These are phyloP conservation scores for Citrus sp. DNA, from an alignment of 345 rosid species.

Conservation along the genomic window DNA sequence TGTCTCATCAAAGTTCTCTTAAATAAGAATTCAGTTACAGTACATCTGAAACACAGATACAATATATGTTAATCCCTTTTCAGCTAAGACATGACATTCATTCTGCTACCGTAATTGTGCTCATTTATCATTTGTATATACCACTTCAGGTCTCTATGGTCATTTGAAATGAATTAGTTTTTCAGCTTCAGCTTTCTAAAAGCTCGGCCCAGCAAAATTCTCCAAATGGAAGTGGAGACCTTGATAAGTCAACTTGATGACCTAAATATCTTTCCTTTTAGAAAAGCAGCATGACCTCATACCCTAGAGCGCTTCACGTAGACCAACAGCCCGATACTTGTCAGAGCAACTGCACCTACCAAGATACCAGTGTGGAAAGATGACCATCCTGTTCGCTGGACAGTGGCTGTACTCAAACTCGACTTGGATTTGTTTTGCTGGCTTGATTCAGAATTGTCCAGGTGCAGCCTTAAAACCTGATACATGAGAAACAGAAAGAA, in stretches of 20 bases:
- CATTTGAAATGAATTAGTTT: neutral
- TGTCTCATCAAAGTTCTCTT: too few relatives aligned
- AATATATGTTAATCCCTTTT: too few relatives aligned
- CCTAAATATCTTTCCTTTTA: neutral
- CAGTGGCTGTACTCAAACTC: slow-evolving; percentile 8
- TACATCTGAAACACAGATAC: too few relatives aligned
- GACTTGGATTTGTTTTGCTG: slow-evolving; percentile 24
- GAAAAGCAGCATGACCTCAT: slow-evolving; percentile 22
- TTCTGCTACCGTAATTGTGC: neutral
- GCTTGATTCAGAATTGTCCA: slow-evolving; percentile 49
- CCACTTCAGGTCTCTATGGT: neutral
- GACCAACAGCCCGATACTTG: slow-evolving; percentile 59
- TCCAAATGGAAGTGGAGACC: neutral
- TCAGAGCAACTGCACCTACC: slow-evolving; percentile 59
- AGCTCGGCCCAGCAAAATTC: neutral
- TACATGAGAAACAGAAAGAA: neutral
- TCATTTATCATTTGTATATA: neutral
- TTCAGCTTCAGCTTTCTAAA: neutral
- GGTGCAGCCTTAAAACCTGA: slow-evolving; percentile 71
- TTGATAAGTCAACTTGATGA: neutral
- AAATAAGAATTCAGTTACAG: too few relatives aligned
- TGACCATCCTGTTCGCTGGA: slow-evolving; percentile 27
- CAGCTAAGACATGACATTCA: neutral
- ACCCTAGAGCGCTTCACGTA: slow-evolving; percentile 67
- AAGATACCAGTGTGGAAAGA: slow-evolving; percentile 43